A percentile compares a stretch with the other conserved stretches of the same genome.
Evolutionary conservation across 345 rosid genomes (phyloP).

Genomic region (Citrus medica): DNA sequence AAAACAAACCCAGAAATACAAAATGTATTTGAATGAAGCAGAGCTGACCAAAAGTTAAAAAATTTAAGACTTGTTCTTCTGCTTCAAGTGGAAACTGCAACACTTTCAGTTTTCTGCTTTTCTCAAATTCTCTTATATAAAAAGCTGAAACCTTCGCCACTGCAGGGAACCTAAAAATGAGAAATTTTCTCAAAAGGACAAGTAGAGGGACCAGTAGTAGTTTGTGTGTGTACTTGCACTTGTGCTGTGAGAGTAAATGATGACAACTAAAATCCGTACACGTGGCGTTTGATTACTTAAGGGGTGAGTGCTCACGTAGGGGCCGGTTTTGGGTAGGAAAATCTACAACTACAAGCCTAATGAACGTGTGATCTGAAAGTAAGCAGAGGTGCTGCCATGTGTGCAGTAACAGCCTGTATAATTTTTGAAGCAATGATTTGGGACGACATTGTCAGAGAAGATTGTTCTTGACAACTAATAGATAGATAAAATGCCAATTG

Average conservation of each 20-base stretch:
- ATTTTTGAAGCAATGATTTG: constrained; percentile 15
- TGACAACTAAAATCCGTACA: not conserved
- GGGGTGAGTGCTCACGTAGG: not conserved
- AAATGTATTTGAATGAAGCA: constrained; percentile 6
- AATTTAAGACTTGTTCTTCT: not conserved
- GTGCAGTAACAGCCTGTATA: not conserved
- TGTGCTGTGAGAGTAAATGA: not conserved
- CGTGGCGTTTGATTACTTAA: not conserved
- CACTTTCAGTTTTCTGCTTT: not conserved
- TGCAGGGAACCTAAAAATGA: not conserved
- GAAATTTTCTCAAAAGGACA: not conserved
- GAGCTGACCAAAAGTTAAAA: constrained; percentile 8
- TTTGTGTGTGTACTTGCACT: not conserved
- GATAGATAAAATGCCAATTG: not conserved
- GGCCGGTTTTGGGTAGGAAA: not conserved
- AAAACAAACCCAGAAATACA: not conserved
- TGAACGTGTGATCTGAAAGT: constrained; percentile 20
- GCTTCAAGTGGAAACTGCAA: not conserved
- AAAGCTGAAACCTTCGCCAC: not conserved
- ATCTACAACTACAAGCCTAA: constrained; percentile 13
- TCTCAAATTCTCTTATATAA: not conserved
- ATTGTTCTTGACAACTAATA: not conserved
- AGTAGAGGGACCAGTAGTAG: not conserved
- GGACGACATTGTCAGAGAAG: constrained; percentile 16
- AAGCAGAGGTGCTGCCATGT: constrained; percentile 18